Conservation (phyloP, 148 eudicot genomes). For the Vaccinium macrocarpon region DNA sequence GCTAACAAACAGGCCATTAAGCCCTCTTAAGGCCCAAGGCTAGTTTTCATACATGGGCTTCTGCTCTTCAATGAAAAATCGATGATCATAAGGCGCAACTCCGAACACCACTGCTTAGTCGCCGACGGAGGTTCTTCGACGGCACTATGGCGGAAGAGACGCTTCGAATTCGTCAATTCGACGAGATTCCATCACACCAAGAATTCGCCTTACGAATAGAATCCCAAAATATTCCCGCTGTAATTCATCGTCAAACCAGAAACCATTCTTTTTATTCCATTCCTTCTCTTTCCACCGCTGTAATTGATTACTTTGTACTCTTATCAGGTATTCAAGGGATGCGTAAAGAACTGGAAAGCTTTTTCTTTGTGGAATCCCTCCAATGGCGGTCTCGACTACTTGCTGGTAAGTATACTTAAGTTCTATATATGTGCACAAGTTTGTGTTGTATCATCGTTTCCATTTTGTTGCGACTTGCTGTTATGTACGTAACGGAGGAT, state of each 20-base stretch:
- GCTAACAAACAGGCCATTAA: too few relatives aligned
- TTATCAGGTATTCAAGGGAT: constrained; percentile 60
- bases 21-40: too few relatives aligned
- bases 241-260: constrained; percentile 11
- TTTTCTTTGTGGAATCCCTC: constrained; percentile 59
- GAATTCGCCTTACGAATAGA: constrained; percentile 60
- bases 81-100: not conserved
- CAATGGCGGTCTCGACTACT: constrained; percentile 72
- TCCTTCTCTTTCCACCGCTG: not conserved
- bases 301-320: not conserved
- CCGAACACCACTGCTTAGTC: not conserved
- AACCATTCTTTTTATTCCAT: not conserved
- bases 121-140: not conserved
- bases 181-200: constrained; percentile 39
- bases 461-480: not conserved
- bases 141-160: constrained; percentile 40
- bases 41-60: not conserved
- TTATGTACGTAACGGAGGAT: not conserved
- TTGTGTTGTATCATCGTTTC: not conserved
- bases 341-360: constrained; percentile 73
- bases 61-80: not conserved
- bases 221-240: constrained; percentile 63
- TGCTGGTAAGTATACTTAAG: constrained; percentile 45
- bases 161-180: constrained; percentile 33
- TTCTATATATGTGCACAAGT: not conserved